These are phyloP conservation scores for Acacia acuminata DNA, from an alignment of 306 rosid genomes.

Conservation along the genomic window DNA sequence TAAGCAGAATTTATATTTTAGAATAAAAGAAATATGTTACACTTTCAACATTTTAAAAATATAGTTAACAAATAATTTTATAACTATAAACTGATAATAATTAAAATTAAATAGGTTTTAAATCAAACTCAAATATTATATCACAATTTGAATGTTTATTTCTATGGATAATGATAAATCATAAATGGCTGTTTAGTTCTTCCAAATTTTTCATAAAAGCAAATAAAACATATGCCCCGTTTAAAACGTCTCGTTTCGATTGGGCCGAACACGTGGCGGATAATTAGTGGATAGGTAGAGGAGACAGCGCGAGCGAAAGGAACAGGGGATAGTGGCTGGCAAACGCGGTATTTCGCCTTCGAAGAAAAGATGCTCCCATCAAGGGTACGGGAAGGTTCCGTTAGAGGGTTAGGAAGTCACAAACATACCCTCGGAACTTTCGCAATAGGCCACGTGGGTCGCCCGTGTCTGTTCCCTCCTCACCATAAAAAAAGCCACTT, in stretches of 20 bases:
- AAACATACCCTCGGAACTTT: neutral
- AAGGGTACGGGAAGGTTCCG: neutral
- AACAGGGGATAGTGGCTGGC: neutral
- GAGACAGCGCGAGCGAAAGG: neutral
- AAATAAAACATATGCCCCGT: neutral
- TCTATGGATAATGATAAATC: too few species aligned
- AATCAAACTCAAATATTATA: too few species aligned
- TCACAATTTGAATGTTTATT: neutral
- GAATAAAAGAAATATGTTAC: neutral
- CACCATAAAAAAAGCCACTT: too few species aligned
- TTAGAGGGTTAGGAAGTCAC: neutral
- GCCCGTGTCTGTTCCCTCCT: neutral
- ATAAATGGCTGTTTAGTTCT: too few species aligned
- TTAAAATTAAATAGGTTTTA: too few species aligned
- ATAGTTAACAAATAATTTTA: too few species aligned
- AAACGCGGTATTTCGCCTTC: slow-evolving; percentile 12
- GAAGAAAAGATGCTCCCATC: too few species aligned
- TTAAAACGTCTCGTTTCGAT: neutral
- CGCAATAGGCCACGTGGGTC: neutral
- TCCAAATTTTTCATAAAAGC: too few species aligned
- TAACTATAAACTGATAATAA: too few species aligned
- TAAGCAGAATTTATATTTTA: too few species aligned
- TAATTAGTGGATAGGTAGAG: neutral
- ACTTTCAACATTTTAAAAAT: neutral
- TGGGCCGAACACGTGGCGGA: neutral